Evolutionary conservation across 495 filamentous ascomycete genomes (phyloP), one percentile per base, ranked within the genome.

Genomic region (Alectoria sarmentosa): DNA sequence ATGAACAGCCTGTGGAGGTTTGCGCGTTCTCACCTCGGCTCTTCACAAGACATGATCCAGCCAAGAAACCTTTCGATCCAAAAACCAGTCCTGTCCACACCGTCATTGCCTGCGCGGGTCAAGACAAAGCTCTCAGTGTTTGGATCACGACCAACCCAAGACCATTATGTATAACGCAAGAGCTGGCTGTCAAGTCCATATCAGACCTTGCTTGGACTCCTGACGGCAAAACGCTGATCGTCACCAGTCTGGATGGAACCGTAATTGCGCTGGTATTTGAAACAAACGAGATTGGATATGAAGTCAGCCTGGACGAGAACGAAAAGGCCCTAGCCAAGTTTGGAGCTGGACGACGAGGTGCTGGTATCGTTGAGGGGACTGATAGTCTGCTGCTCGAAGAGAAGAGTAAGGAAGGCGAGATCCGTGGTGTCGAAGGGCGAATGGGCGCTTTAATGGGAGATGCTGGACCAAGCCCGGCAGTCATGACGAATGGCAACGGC

Each of bases 381-480:
- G 90, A 96, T 67, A 90, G 89, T 3, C 77, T 97, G 57, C 79
- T 88, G 17, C 79, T 99, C 0, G 94, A 99, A 72, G 92, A 96
- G 69, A 88, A 86, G 69, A 96, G 92, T 75, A 96, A 93, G 70
- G 90, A 87, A 42, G 93, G 87, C 1, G 94, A 99, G 73, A 76
- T 92, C 66, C 90, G 87, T 66, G 91, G 86, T 23, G 92, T 92
- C 0, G 89, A 98, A 76, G 93, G 91, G 11, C 83, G 93, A 66
- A 99, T 99, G 94, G 95, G 94, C 19, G 92, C 92, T 28, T 75
- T 98, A 61, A 98, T 98, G 95, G 94, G 94, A 41, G 95, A 96
- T 75, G 81, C 72, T 19, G 71, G 73, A 66, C 37, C 60, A 1
- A 63, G 64, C 48, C 36, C 61, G 15, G 21, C 61, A 21, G 70